Evolutionary conservation across 805 yeast species (phyloP).

Genomic region (Starmerella asiatica): DNA sequence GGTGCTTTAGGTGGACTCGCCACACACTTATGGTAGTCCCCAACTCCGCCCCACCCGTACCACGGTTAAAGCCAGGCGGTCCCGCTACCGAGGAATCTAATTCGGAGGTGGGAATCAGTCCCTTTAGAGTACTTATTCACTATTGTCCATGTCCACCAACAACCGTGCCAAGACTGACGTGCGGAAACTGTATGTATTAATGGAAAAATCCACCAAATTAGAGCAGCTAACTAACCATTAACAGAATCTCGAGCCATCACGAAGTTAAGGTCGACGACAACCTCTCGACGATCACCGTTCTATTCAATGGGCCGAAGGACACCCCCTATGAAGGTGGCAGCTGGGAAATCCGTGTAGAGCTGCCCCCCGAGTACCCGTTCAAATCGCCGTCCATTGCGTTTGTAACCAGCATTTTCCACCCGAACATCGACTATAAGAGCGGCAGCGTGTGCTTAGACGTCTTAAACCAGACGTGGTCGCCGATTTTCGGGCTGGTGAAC

Average conservation of each 20-base stretch:
- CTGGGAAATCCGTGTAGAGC: slow-evolving; percentile 84
- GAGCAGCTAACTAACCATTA: slow-evolving; percentile 1
- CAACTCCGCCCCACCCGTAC: no score
- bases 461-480: slow-evolving; percentile 95
- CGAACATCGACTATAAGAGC: slow-evolving; percentile 76
- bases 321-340: slow-evolving; percentile 82
- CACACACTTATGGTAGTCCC: no score
- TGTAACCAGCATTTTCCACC: slow-evolving; percentile 81
- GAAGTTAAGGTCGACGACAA: slow-evolving; percentile 74
- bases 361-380: slow-evolving; percentile 91
- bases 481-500: slow-evolving; percentile 85
- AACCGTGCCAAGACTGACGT: slow-evolving; percentile 41
- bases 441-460: slow-evolving; percentile 95
- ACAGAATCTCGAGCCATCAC: slow-evolving; percentile 77
- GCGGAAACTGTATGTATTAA: slow-evolving; percentile 63
- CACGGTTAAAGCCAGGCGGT: no score
- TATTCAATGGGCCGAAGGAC: slow-evolving; percentile 72
- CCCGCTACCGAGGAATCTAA: no score
- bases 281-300: slow-evolving; percentile 75
- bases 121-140: no score
- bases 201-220: neutral
- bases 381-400: slow-evolving; percentile 94
- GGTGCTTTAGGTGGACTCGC: no score
- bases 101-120: no score
- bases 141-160: neutral